These are phyloP conservation scores for Calycina herbarum DNA, from an alignment of 2,329 filamentous ascomycete genomes.

Conservation along the genomic window DNA sequence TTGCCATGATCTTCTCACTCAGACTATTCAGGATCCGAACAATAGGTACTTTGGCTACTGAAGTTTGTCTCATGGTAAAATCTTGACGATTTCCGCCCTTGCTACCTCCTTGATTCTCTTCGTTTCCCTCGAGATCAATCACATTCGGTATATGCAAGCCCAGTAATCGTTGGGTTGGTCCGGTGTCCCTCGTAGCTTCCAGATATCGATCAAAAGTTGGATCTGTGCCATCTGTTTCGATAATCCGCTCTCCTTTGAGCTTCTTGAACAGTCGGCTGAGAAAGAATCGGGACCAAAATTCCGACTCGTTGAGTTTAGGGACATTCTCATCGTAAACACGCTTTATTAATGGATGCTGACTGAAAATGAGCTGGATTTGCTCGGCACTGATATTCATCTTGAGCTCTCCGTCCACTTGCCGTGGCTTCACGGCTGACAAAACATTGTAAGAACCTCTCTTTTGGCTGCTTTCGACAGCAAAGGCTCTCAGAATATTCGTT, in stretches of 20 bases:
- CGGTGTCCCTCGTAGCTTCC: slow-evolving; percentile 63
- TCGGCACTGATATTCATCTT: slow-evolving; percentile 86
- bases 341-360: slow-evolving; percentile 87
- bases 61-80: slow-evolving; percentile 79
- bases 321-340: slow-evolving; percentile 92
- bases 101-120: slow-evolving; percentile 87
- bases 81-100: slow-evolving; percentile 83
- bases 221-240: slow-evolving; percentile 74
- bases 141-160: slow-evolving; percentile 77
- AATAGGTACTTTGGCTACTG: slow-evolving; percentile 78
- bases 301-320: slow-evolving; percentile 72
- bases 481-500: slow-evolving; percentile 79
- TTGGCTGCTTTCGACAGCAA: slow-evolving; percentile 86
- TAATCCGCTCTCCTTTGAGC: slow-evolving; percentile 83
- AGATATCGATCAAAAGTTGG: slow-evolving; percentile 84
- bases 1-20: slow-evolving; percentile 90
- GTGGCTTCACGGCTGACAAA: slow-evolving; percentile 82
- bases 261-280: slow-evolving; percentile 87
- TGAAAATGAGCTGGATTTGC: slow-evolving; percentile 90
- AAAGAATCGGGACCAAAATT: slow-evolving; percentile 96
- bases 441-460: slow-evolving; percentile 91
- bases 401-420: slow-evolving; percentile 70
- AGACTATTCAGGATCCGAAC: slow-evolving; percentile 86
- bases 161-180: slow-evolving; percentile 53
- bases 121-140: slow-evolving; percentile 90